Evolutionary conservation across 306 rosid species (phyloP).

Genomic region (Spatholobus suberectus): DNA sequence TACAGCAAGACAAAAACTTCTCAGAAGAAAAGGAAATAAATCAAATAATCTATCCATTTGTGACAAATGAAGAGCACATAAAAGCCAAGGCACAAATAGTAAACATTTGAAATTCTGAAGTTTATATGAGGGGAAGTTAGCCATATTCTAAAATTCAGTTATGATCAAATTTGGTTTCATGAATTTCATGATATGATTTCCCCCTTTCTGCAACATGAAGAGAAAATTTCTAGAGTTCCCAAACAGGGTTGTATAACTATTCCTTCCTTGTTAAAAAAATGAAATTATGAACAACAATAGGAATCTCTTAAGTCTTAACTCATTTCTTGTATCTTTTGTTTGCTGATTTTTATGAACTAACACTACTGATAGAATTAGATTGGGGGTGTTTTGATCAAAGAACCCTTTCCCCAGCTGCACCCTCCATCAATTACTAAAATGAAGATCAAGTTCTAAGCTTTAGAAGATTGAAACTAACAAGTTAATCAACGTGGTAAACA

Average conservation of each 20-base stretch:
- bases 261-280: not conserved
- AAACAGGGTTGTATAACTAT: not conserved
- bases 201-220: not conserved
- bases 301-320: not conserved
- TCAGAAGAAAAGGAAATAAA: constrained; percentile 4
- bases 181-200: constrained; percentile 8
- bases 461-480: constrained; percentile 27
- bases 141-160: not conserved
- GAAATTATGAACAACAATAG: not conserved
- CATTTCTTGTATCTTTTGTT: not conserved
- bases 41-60: not conserved
- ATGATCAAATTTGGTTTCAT: not conserved
- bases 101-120: not conserved
- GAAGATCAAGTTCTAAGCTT: not conserved
- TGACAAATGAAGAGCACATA: not conserved
- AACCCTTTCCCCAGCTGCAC: not conserved
- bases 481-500: constrained; percentile 18
- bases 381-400: not conserved
- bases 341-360: not conserved
- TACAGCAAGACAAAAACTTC: not conserved
- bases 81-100: not conserved
- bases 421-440: not conserved
- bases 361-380: not conserved
- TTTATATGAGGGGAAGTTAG: not conserved
- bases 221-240: constrained; percentile 14